phyloP scores from a whole-genome alignment of 768 basidiomycete genomes.

The Tephrocybe sp. region DNA sequence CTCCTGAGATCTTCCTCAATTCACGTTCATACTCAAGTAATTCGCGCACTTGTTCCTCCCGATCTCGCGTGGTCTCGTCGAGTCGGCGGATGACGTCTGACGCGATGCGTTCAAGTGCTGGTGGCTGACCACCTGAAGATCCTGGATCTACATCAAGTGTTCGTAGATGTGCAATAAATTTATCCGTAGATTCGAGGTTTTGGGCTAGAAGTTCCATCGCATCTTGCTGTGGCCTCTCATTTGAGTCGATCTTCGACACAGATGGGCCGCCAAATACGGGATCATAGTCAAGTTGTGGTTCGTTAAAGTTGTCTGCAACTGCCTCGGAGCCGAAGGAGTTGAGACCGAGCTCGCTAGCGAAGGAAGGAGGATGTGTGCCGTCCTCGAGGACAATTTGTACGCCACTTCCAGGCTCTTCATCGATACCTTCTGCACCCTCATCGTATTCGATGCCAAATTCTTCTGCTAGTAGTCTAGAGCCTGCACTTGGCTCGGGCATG shows the following conservation, averaged over 20 bases:
- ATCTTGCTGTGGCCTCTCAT: conserved; percentile 42
- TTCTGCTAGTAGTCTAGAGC: conserved; percentile 77
- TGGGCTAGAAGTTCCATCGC: conserved; percentile 71
- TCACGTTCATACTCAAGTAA: conserved; percentile 77
- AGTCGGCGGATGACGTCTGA: conserved; percentile 75
- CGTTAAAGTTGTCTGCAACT: conserved; percentile 25
- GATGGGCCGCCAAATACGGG: conserved; percentile 40
- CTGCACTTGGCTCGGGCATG: conserved; percentile 80
- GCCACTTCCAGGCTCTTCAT: conserved; percentile 38
- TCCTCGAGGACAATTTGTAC: conserved; percentile 26
- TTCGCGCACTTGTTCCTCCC: conserved; percentile 80
- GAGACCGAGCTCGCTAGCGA: conserved; percentile 41
- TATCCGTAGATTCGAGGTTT: conserved; percentile 74
- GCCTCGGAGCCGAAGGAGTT: conserved; percentile 25
- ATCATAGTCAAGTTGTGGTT: conserved; percentile 35
- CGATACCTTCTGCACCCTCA: conserved; percentile 82
- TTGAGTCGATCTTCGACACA: conserved; percentile 25
- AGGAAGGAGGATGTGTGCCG: conserved; percentile 31
- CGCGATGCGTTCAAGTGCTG: conserved; percentile 64
- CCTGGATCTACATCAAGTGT: conserved; percentile 57
- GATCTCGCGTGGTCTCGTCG: conserved; percentile 70
- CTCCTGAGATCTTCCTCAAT: conserved; percentile 71
- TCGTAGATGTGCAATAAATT: conserved; percentile 71
- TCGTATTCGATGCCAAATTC: conserved; percentile 91
- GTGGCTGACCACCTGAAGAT: conserved; percentile 33